Conservation (phyloP, 2,329 filamentous ascomycete genomes). For the Paraconiothyrium brasiliense region DNA sequence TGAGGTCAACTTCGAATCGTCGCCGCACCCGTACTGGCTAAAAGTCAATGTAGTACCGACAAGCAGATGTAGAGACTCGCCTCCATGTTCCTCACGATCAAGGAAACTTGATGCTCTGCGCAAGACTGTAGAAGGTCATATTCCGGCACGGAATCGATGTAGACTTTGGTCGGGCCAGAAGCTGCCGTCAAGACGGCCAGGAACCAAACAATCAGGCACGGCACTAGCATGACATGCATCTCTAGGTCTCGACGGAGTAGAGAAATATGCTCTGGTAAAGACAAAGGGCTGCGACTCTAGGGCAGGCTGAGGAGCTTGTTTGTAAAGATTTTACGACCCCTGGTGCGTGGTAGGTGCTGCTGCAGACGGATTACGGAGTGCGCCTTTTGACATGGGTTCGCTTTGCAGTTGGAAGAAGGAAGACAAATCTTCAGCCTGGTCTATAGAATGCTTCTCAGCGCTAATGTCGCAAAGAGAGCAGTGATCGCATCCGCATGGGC, state of each 20-base stretch:
- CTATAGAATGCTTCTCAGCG: neutral
- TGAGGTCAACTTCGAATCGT: conserved; percentile 26
- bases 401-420: neutral
- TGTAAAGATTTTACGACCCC: neutral
- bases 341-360: neutral
- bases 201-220: neutral
- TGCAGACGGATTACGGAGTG: neutral
- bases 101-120: conserved; percentile 26
- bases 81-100: conserved; percentile 29
- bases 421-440: conserved; percentile 7
- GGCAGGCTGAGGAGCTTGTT: neutral
- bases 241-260: too few species aligned
- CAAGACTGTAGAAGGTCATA: conserved; percentile 26
- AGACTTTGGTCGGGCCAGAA: conserved; percentile 17
- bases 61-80: neutral
- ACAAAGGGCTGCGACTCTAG: neutral
- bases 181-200: neutral
- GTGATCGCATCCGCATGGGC: neutral
- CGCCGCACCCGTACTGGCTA: conserved; percentile 25
- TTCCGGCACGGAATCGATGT: conserved; percentile 26
- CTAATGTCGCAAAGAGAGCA: neutral
- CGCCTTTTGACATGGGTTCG: neutral
- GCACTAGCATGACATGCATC: neutral
- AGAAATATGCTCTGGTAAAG: neutral
- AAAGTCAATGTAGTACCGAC: neutral